These are phyloP conservation scores for Russula earlei DNA, from an alignment of 768 basidiomycete species.

Conservation along the genomic window DNA sequence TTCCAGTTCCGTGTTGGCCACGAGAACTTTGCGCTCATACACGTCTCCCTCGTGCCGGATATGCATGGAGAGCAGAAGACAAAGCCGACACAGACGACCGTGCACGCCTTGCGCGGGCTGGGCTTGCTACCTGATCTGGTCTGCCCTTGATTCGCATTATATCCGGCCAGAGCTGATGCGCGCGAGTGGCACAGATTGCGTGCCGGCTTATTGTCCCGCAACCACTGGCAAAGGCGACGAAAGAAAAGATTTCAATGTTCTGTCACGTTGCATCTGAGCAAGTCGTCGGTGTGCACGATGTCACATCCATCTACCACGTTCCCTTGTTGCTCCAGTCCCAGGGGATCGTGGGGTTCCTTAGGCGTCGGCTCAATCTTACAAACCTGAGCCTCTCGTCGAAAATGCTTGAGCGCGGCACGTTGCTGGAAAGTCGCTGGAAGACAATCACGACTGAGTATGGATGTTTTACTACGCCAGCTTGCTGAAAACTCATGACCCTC, in stretches of 20 bases:
- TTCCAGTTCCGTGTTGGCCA: constrained; percentile 98
- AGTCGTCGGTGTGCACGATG: constrained; percentile 93
- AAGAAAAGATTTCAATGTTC: constrained; percentile 98
- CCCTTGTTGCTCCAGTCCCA: constrained; percentile 87
- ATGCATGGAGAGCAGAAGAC: constrained; percentile 99
- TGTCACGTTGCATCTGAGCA: constrained; percentile 87
- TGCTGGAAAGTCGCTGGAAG: constrained; percentile 69
- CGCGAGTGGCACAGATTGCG: constrained; percentile 56
- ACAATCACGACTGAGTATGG: constrained; percentile 73
- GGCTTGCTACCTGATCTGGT: constrained; percentile 91
- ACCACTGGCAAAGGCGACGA: constrained; percentile 75
- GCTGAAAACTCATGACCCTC: neutral
- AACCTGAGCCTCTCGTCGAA: constrained; percentile 43
- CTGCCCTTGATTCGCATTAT: constrained; percentile 24
- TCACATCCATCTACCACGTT: constrained; percentile 95
- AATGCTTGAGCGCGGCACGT: constrained; percentile 51
- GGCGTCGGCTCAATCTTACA: constrained; percentile 69
- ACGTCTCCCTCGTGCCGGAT: constrained; percentile 96
- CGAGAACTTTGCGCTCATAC: constrained; percentile 93
- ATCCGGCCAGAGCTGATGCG: neutral
- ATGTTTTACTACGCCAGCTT: neutral
- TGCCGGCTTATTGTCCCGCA: constrained; percentile 78
- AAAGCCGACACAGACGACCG: constrained; percentile 96
- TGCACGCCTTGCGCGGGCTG: constrained; percentile 85
- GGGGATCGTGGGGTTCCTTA: constrained; percentile 81